phyloP scores from a whole-genome alignment of 129 eudicot species.

The Escallonia herrerae region DNA sequence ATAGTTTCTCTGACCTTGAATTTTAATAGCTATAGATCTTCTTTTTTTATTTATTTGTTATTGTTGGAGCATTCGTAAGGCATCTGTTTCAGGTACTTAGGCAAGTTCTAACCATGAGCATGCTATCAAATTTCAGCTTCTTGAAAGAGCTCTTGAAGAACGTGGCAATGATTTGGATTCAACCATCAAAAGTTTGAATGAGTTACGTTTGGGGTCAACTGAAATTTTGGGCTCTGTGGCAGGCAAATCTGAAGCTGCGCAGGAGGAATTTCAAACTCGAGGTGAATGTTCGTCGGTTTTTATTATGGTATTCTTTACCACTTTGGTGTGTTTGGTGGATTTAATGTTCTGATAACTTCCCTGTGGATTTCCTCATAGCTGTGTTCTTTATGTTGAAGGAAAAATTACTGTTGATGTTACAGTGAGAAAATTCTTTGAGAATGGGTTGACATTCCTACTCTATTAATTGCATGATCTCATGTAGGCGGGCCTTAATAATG shows the following conservation, averaged over 20 bases:
- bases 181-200: conserved; percentile 72
- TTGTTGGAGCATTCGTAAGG: no score
- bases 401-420: no score
- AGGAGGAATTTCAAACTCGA: conserved; percentile 28
- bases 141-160: conserved; percentile 75
- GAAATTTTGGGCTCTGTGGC: conserved; percentile 29
- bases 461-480: no score
- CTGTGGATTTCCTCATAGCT: not conserved
- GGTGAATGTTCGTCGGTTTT: conserved; percentile 24
- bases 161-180: conserved; percentile 79
- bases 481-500: no score
- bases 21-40: not conserved
- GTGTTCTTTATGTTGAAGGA: no score
- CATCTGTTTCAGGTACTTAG: no score
- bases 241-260: conserved; percentile 16
- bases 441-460: no score
- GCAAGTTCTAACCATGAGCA: not conserved
- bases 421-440: no score
- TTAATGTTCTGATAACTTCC: not conserved
- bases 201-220: conserved; percentile 56
- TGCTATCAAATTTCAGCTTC: conserved; percentile 32
- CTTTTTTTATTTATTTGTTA: not conserved
- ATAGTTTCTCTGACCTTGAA: not conserved
- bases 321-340: not conserved
- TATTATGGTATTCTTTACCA: not conserved